Base-by-base conservation (phyloP, 2,329 filamentous ascomycete genomes). In the Aspergillus thermomutatus region DNA sequence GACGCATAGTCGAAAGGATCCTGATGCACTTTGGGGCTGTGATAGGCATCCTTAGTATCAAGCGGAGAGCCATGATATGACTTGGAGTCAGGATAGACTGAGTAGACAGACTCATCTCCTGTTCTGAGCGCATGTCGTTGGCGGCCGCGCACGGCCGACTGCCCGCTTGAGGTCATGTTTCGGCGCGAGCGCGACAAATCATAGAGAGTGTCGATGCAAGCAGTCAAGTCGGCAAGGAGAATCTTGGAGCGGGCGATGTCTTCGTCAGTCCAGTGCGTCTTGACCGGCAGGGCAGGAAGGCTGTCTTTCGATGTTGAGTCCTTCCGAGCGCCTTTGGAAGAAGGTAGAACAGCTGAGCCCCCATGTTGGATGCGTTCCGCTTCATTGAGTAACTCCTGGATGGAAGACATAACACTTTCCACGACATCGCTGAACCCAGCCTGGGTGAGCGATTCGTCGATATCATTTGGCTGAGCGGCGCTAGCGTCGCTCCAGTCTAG, bases 401-500 rank as follows among this genome's bases (percentile, higher is more conserved):
- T 87, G 31, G 84, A 85, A 19, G 82, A 80, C 75, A 88, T 80
- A 50, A 87, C 83, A 65, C 83, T 86, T 54, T 81, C 82, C 40
- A 87, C 85, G 3, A 85, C 82, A 69, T 87, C 84, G 47, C 83
- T 85, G 59, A 87, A 77, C 19, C 84, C 85, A 31, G 85, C 85
- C 58, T 83, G 79, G 52, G 83, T 84, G 19, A 87, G 75, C 19
- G 82, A 82, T 64, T 85, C 83, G 66, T 87, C 85, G 64, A 87
- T 87, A 70, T 85, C 81, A 63, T 80, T 83, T 56, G 82, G 79
- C 52, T 79, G 74, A 17, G 77, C 79, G 58, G 80, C 81, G 63
- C 79, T 81, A 57, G 82, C 83, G 67, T 87, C 85, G 69, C 80
- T 85, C 85, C 85, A 88, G 68, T 87, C 83, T 56, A 87, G 73